Conservation (phyloP, 805 yeast species). For the Kodamaea kakaduensis region DNA sequence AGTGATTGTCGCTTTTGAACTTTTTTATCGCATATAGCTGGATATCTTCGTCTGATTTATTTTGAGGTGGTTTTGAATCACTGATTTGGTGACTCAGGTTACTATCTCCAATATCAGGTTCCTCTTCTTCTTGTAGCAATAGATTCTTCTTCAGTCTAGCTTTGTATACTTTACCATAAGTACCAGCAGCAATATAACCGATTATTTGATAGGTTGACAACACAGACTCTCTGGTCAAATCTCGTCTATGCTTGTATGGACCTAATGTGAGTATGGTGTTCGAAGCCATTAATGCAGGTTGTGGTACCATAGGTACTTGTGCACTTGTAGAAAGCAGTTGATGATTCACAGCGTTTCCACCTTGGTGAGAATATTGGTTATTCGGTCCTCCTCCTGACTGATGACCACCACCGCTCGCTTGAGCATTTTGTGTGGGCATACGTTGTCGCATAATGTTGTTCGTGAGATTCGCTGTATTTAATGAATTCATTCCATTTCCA, state of each 20-base stretch:
- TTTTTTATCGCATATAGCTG: conserved; percentile 82
- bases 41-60: conserved; percentile 10
- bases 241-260: conserved; percentile 50
- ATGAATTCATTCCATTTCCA: background rate
- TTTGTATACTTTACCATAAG: conserved; percentile 93
- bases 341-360: background rate
- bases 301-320: conserved; percentile 15
- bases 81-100: background rate
- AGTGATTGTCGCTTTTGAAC: conserved; percentile 76
- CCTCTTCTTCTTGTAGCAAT: conserved; percentile 3
- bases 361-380: conserved; percentile 1
- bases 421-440: background rate
- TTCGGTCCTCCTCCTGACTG: background rate
- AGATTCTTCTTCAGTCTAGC: conserved; percentile 51
- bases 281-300: conserved; percentile 35
- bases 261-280: conserved; percentile 38
- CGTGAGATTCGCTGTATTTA: background rate
- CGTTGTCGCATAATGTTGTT: conserved; percentile 2
- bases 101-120: conserved; percentile 6
- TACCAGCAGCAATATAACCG: conserved; percentile 98
- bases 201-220: conserved; percentile 80
- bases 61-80: background rate
- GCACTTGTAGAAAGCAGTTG: conserved; percentile 1
- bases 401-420: background rate
- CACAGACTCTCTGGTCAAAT: conserved; percentile 64